These are phyloP conservation scores for Magnusiomyces clavatus DNA, from an alignment of 1,139 yeast species.

Conservation along the genomic window DNA sequence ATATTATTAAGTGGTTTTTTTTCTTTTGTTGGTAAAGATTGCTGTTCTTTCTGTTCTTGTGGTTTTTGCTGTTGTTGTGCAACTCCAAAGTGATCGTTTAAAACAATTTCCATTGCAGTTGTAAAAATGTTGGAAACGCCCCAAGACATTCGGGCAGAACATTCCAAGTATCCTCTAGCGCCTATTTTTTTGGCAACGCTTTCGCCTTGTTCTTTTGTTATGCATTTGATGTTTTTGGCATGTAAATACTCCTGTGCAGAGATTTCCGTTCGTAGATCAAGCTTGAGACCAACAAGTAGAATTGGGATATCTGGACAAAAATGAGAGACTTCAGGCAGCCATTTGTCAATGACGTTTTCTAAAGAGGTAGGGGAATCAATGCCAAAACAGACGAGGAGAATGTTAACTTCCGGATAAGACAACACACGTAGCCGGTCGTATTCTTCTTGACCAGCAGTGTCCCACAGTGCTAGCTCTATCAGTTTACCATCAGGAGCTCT, in stretches of 20 bases:
- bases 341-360: slow-evolving; percentile 66
- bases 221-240: slow-evolving; percentile 35
- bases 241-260: slow-evolving; percentile 25
- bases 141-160: slow-evolving; percentile 65
- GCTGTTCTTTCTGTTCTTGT: no score
- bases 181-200: slow-evolving; percentile 55
- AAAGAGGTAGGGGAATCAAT: slow-evolving; percentile 57
- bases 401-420: slow-evolving; percentile 74
- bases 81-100: slow-evolving; percentile 15
- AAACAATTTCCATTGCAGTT: slow-evolving; percentile 24
- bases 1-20: not conserved
- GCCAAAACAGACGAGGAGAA: slow-evolving; percentile 68
- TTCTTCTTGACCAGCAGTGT: slow-evolving; percentile 93
- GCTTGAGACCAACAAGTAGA: slow-evolving; percentile 69
- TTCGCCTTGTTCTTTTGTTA: slow-evolving; percentile 39
- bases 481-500: slow-evolving; percentile 46
- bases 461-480: slow-evolving; percentile 80
- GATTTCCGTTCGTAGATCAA: slow-evolving; percentile 46
- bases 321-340: slow-evolving; percentile 83
- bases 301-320: slow-evolving; percentile 78
- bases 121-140: slow-evolving; percentile 66
- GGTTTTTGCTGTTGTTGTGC: not conserved
- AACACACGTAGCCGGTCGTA: slow-evolving; percentile 79
- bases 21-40: not conserved
- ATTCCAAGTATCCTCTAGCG: slow-evolving; percentile 69